These are phyloP conservation scores for Phoenix dactylifera DNA, from an alignment of 176 grass and related monocot genomes.

Conservation along the genomic window DNA sequence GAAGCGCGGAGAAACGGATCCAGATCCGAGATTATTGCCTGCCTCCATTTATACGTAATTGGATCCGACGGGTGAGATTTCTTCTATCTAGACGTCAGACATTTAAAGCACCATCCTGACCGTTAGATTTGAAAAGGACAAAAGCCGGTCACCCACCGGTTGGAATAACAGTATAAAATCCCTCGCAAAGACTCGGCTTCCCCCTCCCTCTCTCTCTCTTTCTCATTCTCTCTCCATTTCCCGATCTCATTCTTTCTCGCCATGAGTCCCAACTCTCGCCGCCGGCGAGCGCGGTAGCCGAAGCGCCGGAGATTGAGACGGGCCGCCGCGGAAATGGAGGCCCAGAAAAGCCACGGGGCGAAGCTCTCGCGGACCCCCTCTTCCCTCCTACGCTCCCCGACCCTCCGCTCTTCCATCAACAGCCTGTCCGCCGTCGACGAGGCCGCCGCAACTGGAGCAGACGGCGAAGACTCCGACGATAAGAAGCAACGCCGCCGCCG, in stretches of 20 bases:
- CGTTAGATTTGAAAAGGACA: too few relatives aligned
- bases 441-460: constrained; percentile 26
- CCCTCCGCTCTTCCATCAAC: constrained; percentile 41
- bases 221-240: background rate
- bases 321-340: background rate
- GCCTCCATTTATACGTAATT: background rate
- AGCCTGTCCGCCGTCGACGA: constrained; percentile 11
- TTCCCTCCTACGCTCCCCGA: constrained; percentile 75
- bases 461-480: constrained; percentile 33
- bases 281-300: background rate
- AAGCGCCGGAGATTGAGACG: constrained; percentile 1
- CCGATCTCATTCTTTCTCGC: background rate
- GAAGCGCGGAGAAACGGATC: background rate
- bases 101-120: too few relatives aligned
- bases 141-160: too few relatives aligned
- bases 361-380: constrained; percentile 78
- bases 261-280: background rate
- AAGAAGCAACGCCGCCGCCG: constrained; percentile 37
- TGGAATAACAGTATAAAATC: too few relatives aligned
- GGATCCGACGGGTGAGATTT: background rate
- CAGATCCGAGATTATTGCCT: constrained; percentile 7
- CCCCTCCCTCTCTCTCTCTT: too few relatives aligned
- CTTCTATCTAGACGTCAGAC: too few relatives aligned
- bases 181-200: too few relatives aligned
- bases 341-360: constrained; percentile 12